Base-by-base conservation (phyloP, 768 basidiomycete genomes). In the Boletus vermiculosoides region DNA sequence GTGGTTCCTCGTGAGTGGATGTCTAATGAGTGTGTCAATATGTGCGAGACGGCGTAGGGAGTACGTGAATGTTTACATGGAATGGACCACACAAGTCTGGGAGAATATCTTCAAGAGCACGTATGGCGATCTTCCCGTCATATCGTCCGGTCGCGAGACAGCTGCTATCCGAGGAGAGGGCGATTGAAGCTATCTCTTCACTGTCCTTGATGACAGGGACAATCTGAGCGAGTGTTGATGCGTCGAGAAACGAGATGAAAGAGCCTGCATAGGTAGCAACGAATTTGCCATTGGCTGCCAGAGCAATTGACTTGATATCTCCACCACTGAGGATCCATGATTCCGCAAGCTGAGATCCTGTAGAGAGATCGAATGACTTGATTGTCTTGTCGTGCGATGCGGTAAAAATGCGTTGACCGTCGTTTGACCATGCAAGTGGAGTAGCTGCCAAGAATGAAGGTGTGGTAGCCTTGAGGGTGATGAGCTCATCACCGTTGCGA, bases 101-200 rank as follows among this genome's bases (percentile, higher is more conserved):
- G 1, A 34, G 34, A 6, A 15, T 34, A 15, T 15, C 2, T 0
- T 1, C 34, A 5, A 34, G 34, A 1, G 0, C 13, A 34, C 34
- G 34, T 12, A 34, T 4, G 15, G 34, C 15, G 15, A 34, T 34
- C 15, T 13, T 34, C 5, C 34, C 34, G 34, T 34, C 34, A 5
- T 0, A 1, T 15, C 34, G 15, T 34, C 34, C 34, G 5, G 13
- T 34, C 5, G 13, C 34, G 0, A 34, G 34, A 5, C 4, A 34
- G 13, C 13, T 6, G 3, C 13, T 5, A 20, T 23, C 13, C 6
- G 44, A 16, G 16, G 44, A 45, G 4, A 45, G 9, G 2, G 16
- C 23, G 7, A 45, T 16, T 10, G 44, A 45, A 0, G 1, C 3
- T 16, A 45, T 16, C 1, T 2, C 0, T 2, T 16, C 8, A 7